Evolutionary conservation across 2,329 filamentous ascomycete species (phyloP).

Genomic region (Xylariaceae sp.): DNA sequence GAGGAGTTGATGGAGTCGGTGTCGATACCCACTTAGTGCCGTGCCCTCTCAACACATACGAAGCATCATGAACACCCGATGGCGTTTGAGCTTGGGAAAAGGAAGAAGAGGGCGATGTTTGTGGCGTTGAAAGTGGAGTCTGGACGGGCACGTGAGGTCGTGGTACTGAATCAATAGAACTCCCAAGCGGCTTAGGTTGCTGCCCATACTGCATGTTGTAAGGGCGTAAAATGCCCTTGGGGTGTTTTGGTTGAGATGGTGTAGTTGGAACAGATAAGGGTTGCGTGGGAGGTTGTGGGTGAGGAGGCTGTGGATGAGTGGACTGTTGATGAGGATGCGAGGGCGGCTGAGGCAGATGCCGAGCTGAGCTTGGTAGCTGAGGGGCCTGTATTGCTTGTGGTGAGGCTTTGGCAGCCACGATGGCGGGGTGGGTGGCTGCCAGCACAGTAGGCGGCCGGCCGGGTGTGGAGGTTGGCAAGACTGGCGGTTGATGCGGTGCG

Average conservation of each 20-base stretch:
- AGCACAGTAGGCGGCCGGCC: slow-evolving; percentile 23
- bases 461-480: slow-evolving; percentile 23
- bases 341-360: slow-evolving; percentile 18
- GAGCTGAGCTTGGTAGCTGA: slow-evolving; percentile 20
- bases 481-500: slow-evolving; percentile 20
- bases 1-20: slow-evolving; percentile 55
- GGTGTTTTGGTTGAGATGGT: slow-evolving; percentile 22
- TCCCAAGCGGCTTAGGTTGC: slow-evolving; percentile 21
- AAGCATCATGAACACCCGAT: slow-evolving; percentile 15
- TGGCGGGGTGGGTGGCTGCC: slow-evolving; percentile 19
- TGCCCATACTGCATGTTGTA: slow-evolving; percentile 30
- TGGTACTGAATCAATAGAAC: slow-evolving; percentile 18
- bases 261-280: slow-evolving; percentile 24
- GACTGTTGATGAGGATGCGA: slow-evolving; percentile 10
- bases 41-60: slow-evolving; percentile 33
- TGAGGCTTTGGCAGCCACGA: slow-evolving; percentile 18
- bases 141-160: slow-evolving; percentile 23
- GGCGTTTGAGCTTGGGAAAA: slow-evolving; percentile 26
- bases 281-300: slow-evolving; percentile 7
- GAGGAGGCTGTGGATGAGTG: slow-evolving; percentile 2
- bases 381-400: slow-evolving; percentile 22
- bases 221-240: slow-evolving; percentile 16
- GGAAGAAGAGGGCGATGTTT: slow-evolving; percentile 18
- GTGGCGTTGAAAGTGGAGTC: slow-evolving; percentile 22
- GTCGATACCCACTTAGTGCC: slow-evolving; percentile 57